These are phyloP conservation scores for Metschnikowia shivogae DNA, from an alignment of 805 yeast species.

Conservation along the genomic window DNA sequence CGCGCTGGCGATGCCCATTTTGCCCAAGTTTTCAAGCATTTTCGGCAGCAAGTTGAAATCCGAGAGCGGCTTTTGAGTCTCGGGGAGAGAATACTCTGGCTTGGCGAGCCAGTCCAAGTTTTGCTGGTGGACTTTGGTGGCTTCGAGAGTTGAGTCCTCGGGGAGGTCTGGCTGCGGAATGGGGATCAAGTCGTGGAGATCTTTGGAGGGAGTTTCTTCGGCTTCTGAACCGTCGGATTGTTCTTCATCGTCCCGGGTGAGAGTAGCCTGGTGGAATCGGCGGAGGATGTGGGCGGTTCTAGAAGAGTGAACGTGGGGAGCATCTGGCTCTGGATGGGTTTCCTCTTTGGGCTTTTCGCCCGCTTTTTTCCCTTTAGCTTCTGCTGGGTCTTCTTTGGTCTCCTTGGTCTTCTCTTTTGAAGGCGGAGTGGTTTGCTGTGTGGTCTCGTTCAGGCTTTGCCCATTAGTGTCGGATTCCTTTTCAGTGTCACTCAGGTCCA, in stretches of 20 bases:
- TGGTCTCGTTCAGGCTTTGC: too few relatives aligned
- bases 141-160: conserved; percentile 38
- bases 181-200: conserved; percentile 50
- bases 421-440: too few relatives aligned
- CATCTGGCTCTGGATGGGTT: conserved; percentile 10
- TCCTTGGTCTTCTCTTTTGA: background rate
- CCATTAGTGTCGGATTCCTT: conserved; percentile 5
- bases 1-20: conserved; percentile 49
- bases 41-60: conserved; percentile 44
- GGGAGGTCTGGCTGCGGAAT: conserved; percentile 82
- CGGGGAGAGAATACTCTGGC: conserved; percentile 56
- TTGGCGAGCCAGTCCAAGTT: conserved; percentile 63
- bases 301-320: conserved; percentile 17
- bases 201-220: conserved; percentile 15
- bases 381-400: too few relatives aligned
- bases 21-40: conserved; percentile 44
- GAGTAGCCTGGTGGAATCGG: conserved; percentile 40
- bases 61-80: conserved; percentile 42
- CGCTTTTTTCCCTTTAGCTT: background rate
- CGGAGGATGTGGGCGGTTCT: conserved; percentile 51
- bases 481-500: conserved; percentile 9
- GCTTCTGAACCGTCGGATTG: conserved; percentile 25
- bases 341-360: background rate
- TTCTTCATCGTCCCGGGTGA: conserved; percentile 21
- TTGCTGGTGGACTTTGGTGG: conserved; percentile 24